Conservation (phyloP, 306 rosid species). For the Cucurbita ficifolia region DNA sequence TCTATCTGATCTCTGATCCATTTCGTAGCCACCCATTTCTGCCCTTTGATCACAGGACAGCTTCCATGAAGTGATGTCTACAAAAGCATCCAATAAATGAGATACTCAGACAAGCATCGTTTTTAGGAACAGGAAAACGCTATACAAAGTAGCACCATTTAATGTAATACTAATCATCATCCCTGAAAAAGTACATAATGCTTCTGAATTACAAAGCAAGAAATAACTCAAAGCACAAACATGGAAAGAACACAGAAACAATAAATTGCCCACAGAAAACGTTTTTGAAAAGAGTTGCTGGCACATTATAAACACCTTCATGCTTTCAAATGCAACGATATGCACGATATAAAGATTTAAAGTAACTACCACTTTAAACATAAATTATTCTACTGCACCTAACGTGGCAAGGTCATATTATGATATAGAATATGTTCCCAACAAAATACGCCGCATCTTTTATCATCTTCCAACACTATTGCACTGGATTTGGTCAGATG, state of each 20-base stretch:
- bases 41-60: slow-evolving; percentile 74
- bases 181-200: background rate
- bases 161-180: background rate
- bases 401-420: background rate
- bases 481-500: background rate
- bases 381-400: background rate
- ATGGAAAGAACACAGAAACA: background rate
- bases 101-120: background rate
- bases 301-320: background rate
- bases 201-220: background rate
- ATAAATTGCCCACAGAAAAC: background rate
- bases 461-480: background rate
- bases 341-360: background rate
- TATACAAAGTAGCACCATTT: background rate
- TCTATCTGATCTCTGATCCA: slow-evolving; percentile 64
- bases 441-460: background rate
- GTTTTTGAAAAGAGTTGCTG: background rate
- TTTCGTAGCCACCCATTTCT: slow-evolving; percentile 88
- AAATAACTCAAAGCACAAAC: background rate
- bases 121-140: background rate
- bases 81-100: slow-evolving; percentile 16
- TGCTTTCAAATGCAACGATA: background rate
- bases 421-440: background rate
- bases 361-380: background rate
- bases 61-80: slow-evolving; percentile 85